Conservation (phyloP, 257 asterid species). For the Hygrophila difformis region DNA sequence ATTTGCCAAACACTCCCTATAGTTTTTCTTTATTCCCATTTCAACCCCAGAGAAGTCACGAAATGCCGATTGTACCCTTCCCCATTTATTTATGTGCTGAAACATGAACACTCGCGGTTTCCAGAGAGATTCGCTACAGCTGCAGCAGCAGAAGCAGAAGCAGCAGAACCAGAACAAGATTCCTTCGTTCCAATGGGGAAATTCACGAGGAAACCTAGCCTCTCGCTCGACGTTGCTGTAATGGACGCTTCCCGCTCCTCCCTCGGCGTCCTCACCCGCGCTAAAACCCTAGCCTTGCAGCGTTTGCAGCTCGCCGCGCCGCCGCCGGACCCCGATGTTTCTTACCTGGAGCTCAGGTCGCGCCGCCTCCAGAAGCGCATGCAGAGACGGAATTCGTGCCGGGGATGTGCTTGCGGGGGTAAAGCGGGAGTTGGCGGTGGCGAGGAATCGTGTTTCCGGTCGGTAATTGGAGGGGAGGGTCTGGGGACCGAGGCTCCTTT, state of each 20-base stretch:
- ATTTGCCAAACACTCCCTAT: too few species aligned
- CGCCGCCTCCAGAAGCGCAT: constrained; percentile 42
- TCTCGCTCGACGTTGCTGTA: constrained; percentile 38
- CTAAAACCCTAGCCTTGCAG: constrained; percentile 69
- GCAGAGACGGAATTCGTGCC: constrained; percentile 21
- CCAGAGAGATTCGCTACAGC: too few species aligned
- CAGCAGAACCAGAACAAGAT: neutral
- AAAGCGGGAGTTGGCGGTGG: constrained; percentile 1
- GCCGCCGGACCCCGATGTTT: constrained; percentile 21
- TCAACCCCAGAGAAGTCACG: too few species aligned
- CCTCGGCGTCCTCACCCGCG: constrained; percentile 68
- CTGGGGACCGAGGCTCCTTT: constrained; percentile 30
- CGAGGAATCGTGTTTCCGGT: constrained; percentile 6
- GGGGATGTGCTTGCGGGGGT: constrained; percentile 1
- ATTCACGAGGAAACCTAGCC: constrained; percentile 44
- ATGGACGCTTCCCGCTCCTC: constrained; percentile 43
- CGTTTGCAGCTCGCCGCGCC: constrained; percentile 30
- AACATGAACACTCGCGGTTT: too few species aligned
- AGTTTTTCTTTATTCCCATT: too few species aligned
- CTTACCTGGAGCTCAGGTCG: constrained; percentile 62
- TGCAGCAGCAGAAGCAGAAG: neutral
- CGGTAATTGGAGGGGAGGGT: constrained; percentile 19
- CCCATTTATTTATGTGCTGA: too few species aligned
- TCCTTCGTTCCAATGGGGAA: constrained; percentile 51
- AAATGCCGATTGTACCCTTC: too few species aligned